These are phyloP conservation scores for Skeletonema costatum DNA, from an alignment of 108 stramenopile genomes.

Conservation along the genomic window DNA sequence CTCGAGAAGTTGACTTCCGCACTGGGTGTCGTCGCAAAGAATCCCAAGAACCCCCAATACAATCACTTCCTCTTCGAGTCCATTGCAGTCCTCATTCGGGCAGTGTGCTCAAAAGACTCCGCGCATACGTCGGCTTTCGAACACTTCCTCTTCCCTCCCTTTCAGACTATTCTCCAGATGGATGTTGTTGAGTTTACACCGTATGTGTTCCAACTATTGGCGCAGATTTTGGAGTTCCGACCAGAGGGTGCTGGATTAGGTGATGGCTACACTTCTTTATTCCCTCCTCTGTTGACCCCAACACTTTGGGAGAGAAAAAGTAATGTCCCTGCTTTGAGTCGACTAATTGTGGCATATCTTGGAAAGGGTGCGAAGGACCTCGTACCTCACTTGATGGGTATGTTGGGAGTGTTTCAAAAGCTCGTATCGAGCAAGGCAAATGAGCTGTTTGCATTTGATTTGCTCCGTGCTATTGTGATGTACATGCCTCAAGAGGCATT, in stretches of 20 bases:
- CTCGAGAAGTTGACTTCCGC: slow-evolving; percentile 83
- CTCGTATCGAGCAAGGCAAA: slow-evolving; percentile 77
- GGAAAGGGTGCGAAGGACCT: slow-evolving; percentile 72
- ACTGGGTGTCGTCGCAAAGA: slow-evolving; percentile 87
- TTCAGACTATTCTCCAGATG: slow-evolving; percentile 90
- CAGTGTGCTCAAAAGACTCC: slow-evolving; percentile 78
- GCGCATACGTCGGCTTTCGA: slow-evolving; percentile 76
- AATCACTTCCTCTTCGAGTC: slow-evolving; percentile 98
- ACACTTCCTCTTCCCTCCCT: slow-evolving; percentile 89
- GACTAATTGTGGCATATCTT: slow-evolving; percentile 89
- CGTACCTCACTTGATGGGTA: slow-evolving; percentile 50
- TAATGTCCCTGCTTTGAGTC: slow-evolving; percentile 94
- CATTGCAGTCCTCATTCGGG: slow-evolving; percentile 89
- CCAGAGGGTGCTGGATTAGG: slow-evolving; percentile 71
- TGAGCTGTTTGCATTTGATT: slow-evolving; percentile 76
- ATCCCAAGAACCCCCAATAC: slow-evolving; percentile 96
- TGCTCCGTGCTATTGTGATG: slow-evolving; percentile 68
- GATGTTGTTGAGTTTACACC: slow-evolving; percentile 95
- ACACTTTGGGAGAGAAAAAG: slow-evolving; percentile 91
- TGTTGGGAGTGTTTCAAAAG: slow-evolving; percentile 90
- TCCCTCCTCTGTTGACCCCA: slow-evolving; percentile 86
- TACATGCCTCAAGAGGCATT: slow-evolving; percentile 62
- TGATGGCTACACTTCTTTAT: slow-evolving; percentile 80
- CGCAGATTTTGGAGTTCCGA: slow-evolving; percentile 92
- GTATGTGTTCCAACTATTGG: slow-evolving; percentile 98